Percentiles rank a stretch among this genome's conserved stretches.
Evolutionary conservation across 208 protist genomes (phyloP).

Genomic region (Trypanosomatidae sp.): DNA sequence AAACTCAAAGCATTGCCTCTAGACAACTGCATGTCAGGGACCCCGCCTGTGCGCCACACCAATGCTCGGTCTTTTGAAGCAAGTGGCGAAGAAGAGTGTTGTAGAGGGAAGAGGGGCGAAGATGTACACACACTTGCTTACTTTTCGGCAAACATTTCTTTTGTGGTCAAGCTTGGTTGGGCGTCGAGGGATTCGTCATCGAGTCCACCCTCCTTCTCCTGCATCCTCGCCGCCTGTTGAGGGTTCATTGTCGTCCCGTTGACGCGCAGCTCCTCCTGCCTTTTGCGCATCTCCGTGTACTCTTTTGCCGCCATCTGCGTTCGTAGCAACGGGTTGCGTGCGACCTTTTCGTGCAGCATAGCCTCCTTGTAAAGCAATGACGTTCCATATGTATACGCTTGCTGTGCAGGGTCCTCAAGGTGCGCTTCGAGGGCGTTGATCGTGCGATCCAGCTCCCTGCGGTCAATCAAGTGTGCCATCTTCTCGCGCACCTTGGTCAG

Average conservation of each 20-base stretch:
- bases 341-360: conserved; percentile 46
- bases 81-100: not conserved
- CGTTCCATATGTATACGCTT: conserved; percentile 81
- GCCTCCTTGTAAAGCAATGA: conserved; percentile 71
- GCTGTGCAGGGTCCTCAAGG: conserved; percentile 47
- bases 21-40: not conserved
- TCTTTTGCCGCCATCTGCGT: conserved; percentile 61
- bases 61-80: not conserved
- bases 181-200: conserved; percentile 44
- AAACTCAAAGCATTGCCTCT: not conserved
- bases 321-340: conserved; percentile 70
- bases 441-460: conserved; percentile 75
- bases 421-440: conserved; percentile 73
- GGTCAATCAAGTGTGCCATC: conserved; percentile 78
- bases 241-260: conserved; percentile 48
- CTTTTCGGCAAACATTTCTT: conserved; percentile 51
- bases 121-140: conserved; percentile 10
- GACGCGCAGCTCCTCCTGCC: conserved; percentile 48
- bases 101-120: not conserved
- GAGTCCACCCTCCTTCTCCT: conserved; percentile 38
- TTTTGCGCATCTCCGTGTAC: conserved; percentile 63
- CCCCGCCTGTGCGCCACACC: not conserved
- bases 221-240: conserved; percentile 52
- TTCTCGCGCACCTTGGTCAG: conserved; percentile 81
- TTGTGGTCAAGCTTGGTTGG: conserved; percentile 46